phyloP scores from a whole-genome alignment of 2,329 filamentous ascomycete genomes.

The Arthrobotrys iridis region DNA sequence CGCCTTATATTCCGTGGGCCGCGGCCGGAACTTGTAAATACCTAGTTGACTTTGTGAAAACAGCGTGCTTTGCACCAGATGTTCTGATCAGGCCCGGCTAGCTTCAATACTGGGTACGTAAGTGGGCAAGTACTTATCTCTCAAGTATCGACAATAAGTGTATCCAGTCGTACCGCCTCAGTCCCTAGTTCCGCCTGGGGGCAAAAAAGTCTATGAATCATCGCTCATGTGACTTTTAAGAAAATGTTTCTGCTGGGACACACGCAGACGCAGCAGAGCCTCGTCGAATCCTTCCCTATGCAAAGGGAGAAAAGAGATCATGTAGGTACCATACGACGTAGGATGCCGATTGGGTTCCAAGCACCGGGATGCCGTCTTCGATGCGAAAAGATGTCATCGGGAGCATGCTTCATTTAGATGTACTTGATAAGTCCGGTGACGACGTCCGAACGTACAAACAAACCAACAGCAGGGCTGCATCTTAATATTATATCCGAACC shows the following conservation, averaged over 20 bases:
- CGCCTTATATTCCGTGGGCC: neutral
- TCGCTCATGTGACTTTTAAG: slow-evolving; percentile 20
- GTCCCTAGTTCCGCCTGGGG: slow-evolving; percentile 15
- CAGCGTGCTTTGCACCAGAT: no score
- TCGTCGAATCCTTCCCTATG: slow-evolving; percentile 25
- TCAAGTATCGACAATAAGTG: neutral
- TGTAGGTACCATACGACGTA: slow-evolving; percentile 22
- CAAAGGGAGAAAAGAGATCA: neutral
- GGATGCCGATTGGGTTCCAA: slow-evolving; percentile 20
- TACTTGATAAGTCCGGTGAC: slow-evolving; percentile 1
- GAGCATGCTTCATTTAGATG: neutral
- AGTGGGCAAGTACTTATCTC: neutral
- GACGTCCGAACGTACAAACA: neutral
- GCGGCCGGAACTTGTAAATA: no score
- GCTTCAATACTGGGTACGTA: no score
- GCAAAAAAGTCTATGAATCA: slow-evolving; percentile 28
- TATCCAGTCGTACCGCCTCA: neutral
- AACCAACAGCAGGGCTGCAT: neutral
- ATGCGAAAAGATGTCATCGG: slow-evolving; percentile 3
- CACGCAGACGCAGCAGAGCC: slow-evolving; percentile 12
- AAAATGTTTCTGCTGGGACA: neutral
- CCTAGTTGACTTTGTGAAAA: no score
- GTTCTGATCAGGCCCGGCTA: no score
- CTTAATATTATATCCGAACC: neutral
- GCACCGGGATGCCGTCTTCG: neutral